Conservation (phyloP, 257 asterid species). For the Petunia secreta region DNA sequence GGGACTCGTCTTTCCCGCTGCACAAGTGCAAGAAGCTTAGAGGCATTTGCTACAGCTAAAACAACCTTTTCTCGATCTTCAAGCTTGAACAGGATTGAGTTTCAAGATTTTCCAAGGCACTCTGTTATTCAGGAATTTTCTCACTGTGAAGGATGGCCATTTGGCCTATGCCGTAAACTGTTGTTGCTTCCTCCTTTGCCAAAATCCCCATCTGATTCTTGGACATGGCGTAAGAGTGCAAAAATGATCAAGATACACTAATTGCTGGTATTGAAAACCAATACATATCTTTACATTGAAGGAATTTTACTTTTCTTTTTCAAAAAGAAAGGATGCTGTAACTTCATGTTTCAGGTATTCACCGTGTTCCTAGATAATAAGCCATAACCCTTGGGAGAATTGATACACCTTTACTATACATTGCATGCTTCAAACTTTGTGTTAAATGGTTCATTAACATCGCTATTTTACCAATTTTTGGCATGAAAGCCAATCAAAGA, state of each 20-base stretch:
- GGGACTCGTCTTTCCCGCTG: slow-evolving; percentile 53
- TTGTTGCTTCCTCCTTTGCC: slow-evolving; percentile 83
- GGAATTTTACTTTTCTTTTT: background rate
- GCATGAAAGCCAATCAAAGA: background rate
- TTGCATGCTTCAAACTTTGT: background rate
- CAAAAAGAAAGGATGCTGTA: background rate
- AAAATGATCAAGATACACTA: slow-evolving; percentile 37
- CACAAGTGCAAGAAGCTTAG: slow-evolving; percentile 55
- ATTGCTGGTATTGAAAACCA: slow-evolving; percentile 10
- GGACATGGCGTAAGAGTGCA: slow-evolving; percentile 71
- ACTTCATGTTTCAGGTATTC: background rate
- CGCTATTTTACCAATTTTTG: background rate
- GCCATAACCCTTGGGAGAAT: background rate
- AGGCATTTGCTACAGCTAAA: slow-evolving; percentile 57
- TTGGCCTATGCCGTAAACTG: slow-evolving; percentile 70
- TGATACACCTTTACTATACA: background rate
- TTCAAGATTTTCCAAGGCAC: slow-evolving; percentile 37
- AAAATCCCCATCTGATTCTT: slow-evolving; percentile 78
- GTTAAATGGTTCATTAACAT: background rate
- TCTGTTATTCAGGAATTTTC: slow-evolving; percentile 51
- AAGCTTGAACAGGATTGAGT: slow-evolving; percentile 61
- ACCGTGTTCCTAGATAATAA: background rate
- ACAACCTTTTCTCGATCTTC: slow-evolving; percentile 61
- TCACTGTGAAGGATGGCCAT: slow-evolving; percentile 82
- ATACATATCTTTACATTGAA: background rate